Evolutionary conservation across 1,284 basidiomycete species (phyloP), one percentile per base, ranked within the genome.

Genomic region (Ceratobasidium sp.): DNA sequence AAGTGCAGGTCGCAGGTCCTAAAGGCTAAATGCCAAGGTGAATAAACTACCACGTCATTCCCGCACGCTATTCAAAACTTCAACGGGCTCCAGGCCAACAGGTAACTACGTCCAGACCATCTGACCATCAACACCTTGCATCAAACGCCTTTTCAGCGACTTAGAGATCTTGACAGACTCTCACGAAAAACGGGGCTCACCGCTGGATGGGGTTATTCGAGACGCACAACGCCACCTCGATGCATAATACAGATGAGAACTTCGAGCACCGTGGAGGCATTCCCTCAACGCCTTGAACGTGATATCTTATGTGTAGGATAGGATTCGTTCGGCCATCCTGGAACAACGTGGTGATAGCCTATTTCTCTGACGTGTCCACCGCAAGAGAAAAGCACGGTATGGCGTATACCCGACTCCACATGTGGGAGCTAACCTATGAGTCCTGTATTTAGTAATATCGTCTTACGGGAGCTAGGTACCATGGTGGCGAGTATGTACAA

Each of bases 271-370:
- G 27, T 12, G 23, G 30, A 27, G n/a, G 30, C 55, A 5, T 14
- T 14, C 55, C 55, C 55, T n/a, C 55, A 57, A 57, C 55, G 55
- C n/a, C 55, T 30, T 8, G 27, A 57, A 57, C 10, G 27, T 57
- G n/a, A 57, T 57, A 41, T 27, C 27, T 57, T 57, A n/a, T 33
- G 55, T 14, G n/a, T 57, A 27, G 2, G 23, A 57, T 30, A 5
- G 12, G 7, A 27, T 57, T 27, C 3, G 55, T 27, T 14, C 55
- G 4, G 55, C 30, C n/a, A 8, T 23, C n/a, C 30, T 14, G 27
- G n/a, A 54, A 23, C 50, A 57, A 57, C 55, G 55, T 57, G 55
- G 20, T 57, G 23, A 57, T 57, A 30, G 55, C 3, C 55, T 27
- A n/a, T n/a, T 4, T 27, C 10, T 57, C 55, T 57, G 55, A 57